A percentile compares a stretch with the other conserved stretches of the same genome.
These are phyloP conservation scores for Dactylellina drechsleri DNA, from an alignment of 2,329 filamentous ascomycete genomes.

Conservation along the genomic window DNA sequence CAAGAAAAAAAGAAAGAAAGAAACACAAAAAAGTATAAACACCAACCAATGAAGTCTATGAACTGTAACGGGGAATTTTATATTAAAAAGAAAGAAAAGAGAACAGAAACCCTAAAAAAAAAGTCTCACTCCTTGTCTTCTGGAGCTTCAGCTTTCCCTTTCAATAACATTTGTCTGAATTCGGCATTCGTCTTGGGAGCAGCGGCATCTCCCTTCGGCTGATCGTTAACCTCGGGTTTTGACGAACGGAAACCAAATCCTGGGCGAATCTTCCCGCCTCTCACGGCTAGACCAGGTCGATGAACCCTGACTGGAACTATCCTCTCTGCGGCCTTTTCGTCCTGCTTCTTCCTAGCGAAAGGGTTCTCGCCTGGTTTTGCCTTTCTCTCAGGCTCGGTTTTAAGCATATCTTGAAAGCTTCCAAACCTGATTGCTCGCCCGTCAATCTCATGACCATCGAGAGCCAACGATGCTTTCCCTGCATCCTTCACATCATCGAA, in stretches of 20 bases:
- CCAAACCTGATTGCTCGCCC: slow-evolving; percentile 69
- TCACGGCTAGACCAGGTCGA: slow-evolving; percentile 64
- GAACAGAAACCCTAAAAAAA: not conserved
- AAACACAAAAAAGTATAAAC: not conserved
- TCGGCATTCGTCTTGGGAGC: slow-evolving; percentile 59
- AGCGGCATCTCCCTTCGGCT: slow-evolving; percentile 62
- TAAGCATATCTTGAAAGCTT: slow-evolving; percentile 50
- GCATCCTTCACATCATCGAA: slow-evolving; percentile 76
- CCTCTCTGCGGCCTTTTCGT: slow-evolving; percentile 45
- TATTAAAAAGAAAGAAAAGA: slow-evolving; percentile 8
- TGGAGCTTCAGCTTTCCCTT: slow-evolving; percentile 43
- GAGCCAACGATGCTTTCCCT: slow-evolving; percentile 74
- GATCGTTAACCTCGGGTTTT: slow-evolving; percentile 56
- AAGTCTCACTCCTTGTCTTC: slow-evolving; percentile 35
- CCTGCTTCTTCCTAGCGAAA: slow-evolving; percentile 59
- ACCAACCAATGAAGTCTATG: slow-evolving; percentile 31
- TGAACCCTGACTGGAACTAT: slow-evolving; percentile 59
- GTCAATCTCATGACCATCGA: slow-evolving; percentile 69
- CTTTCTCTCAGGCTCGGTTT: slow-evolving; percentile 52
- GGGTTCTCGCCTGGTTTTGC: slow-evolving; percentile 58
- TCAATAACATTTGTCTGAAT: slow-evolving; percentile 58
- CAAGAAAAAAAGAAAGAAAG: slow-evolving; percentile 9
- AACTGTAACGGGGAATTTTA: slow-evolving; percentile 6
- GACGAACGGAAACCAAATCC: slow-evolving; percentile 60
- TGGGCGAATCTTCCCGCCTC: slow-evolving; percentile 57